Evolutionary conservation across 1,284 basidiomycete genomes (phyloP).

Genomic region (Coniophora puteana): DNA sequence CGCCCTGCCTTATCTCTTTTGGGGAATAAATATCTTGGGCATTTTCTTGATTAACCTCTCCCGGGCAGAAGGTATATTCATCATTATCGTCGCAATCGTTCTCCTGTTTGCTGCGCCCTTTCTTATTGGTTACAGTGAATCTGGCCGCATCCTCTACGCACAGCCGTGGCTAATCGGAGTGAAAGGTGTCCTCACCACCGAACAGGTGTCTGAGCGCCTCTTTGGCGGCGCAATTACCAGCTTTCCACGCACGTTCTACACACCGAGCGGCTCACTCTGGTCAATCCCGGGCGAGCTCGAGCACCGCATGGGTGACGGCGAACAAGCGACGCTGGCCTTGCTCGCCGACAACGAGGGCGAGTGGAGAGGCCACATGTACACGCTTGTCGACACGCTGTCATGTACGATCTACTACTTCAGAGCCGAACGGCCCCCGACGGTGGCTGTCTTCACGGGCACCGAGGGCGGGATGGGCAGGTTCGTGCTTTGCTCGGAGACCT

Average conservation of each 20-base stretch:
- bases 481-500: conserved; percentile 19
- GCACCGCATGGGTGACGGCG: conserved; percentile 15
- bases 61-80: neutral
- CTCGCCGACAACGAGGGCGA: conserved; percentile 1
- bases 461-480: conserved; percentile 23
- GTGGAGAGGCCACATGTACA: conserved; percentile 13
- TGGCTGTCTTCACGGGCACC: conserved; percentile 21
- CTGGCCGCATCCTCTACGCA: conserved; percentile 16
- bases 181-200: conserved; percentile 21
- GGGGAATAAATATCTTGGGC: conserved; percentile 7
- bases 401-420: conserved; percentile 23
- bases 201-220: conserved; percentile 14
- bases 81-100: conserved; percentile 10
- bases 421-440: conserved; percentile 18
- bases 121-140: conserved; percentile 16
- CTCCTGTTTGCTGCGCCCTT: conserved; percentile 18
- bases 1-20: conserved; percentile 8
- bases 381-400: conserved; percentile 23
- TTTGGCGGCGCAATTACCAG: conserved; percentile 14
- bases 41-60: neutral
- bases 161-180: conserved; percentile 25
- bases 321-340: conserved; percentile 9
- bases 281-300: conserved; percentile 1
- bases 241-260: conserved; percentile 18
- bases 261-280: conserved; percentile 16